Conservation (phyloP, 345 rosid genomes). For the Pseudoturritis turrita region DNA sequence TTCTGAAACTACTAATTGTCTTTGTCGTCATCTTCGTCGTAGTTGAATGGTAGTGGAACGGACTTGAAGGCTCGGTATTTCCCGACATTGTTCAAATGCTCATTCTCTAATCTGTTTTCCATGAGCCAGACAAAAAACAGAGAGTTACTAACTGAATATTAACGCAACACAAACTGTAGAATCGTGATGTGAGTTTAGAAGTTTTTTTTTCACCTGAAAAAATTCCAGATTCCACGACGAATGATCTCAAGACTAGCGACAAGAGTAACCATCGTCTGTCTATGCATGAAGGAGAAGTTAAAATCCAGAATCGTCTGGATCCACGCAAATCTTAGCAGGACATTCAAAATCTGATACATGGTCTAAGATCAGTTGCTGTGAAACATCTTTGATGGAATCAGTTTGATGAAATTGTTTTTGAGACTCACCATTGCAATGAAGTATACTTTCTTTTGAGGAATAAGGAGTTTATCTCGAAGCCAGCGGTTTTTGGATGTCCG, state of each 20-base stretch:
- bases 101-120: constrained; percentile 57
- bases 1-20: constrained; percentile 27
- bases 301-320: constrained; percentile 52
- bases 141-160: background rate
- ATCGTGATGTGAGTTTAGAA: background rate
- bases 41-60: constrained; percentile 60
- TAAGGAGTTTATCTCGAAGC: constrained; percentile 67
- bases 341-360: constrained; percentile 42
- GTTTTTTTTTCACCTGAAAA: constrained; percentile 46
- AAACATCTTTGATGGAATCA: background rate
- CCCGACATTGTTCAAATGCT: constrained; percentile 73
- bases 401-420: background rate
- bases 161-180: background rate
- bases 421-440: constrained; percentile 54
- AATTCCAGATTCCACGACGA: constrained; percentile 74
- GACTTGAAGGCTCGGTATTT: constrained; percentile 64
- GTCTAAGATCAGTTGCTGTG: constrained; percentile 7
- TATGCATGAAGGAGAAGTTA: constrained; percentile 34
- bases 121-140: constrained; percentile 12
- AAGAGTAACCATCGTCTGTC: constrained; percentile 36
- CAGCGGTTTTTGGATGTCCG: constrained; percentile 52
- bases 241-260: constrained; percentile 71
- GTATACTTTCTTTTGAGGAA: constrained; percentile 49
- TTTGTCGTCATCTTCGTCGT: constrained; percentile 42
- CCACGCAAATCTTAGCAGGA: constrained; percentile 69